Evolutionary conservation across 2,329 filamentous ascomycete species (phyloP).

Genomic region (Apiospora arundinis): DNA sequence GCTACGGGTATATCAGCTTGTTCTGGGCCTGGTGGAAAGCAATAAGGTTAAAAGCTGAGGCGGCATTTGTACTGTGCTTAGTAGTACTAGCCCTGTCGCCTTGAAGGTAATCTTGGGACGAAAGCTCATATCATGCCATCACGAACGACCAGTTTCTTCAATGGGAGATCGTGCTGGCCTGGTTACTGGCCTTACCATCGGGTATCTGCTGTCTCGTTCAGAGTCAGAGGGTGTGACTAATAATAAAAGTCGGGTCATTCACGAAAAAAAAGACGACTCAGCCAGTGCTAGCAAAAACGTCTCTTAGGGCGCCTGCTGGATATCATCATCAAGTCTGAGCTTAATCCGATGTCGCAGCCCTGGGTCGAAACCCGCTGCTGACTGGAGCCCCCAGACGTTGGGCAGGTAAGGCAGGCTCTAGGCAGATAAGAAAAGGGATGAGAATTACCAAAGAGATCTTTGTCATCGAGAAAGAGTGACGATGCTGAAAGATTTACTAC

Average conservation of each 20-base stretch:
- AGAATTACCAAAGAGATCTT: not conserved
- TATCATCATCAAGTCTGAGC: not conserved
- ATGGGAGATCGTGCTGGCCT: not conserved
- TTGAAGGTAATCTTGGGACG: not conserved
- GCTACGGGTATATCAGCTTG: not conserved
- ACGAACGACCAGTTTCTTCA: not conserved
- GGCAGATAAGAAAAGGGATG: not conserved
- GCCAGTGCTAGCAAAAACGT: not conserved
- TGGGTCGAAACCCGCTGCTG: not conserved
- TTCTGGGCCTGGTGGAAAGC: not conserved
- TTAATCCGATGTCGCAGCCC: slow-evolving; percentile 2
- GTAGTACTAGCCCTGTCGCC: not conserved
- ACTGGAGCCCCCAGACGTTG: not conserved
- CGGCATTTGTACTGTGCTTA: slow-evolving; percentile 5
- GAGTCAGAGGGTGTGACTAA: not conserved
- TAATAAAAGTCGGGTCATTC: not conserved
- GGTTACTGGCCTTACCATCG: not conserved
- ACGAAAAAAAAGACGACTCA: not conserved
- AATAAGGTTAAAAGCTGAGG: slow-evolving; percentile 10
- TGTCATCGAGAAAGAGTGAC: not conserved
- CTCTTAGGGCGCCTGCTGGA: not conserved
- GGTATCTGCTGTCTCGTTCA: not conserved
- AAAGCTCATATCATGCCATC: not conserved
- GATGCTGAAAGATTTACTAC: not conserved
- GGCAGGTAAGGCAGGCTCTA: not conserved